phyloP scores from a whole-genome alignment of 2,329 filamentous ascomycete genomes.

The Eurotiales sp. region DNA sequence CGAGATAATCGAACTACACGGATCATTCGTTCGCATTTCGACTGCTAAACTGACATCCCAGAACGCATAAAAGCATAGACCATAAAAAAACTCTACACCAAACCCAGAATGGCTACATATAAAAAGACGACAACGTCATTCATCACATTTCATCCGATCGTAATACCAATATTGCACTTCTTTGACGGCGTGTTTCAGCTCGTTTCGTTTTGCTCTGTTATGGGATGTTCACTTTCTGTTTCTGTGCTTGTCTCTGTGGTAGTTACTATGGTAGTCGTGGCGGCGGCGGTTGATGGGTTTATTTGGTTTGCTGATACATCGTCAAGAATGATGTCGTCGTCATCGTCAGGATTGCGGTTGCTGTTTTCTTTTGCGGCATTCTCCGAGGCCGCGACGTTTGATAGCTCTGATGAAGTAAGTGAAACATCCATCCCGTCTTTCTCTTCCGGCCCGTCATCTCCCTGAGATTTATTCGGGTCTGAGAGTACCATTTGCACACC shows the following conservation, averaged over 20 bases:
- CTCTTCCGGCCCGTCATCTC: neutral
- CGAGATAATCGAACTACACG: too few relatives aligned
- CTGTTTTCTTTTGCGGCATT: conserved; percentile 3
- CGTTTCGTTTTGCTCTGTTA: conserved; percentile 8
- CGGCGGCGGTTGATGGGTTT: neutral
- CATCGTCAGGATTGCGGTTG: conserved; percentile 19
- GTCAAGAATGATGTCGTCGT: conserved; percentile 38
- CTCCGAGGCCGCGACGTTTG: conserved; percentile 7
- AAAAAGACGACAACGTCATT: neutral
- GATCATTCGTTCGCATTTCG: too few relatives aligned
- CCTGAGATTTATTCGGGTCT: conserved; percentile 6
- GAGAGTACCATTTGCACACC: conserved; percentile 40
- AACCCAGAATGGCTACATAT: too few relatives aligned
- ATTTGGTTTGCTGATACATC: conserved; percentile 20
- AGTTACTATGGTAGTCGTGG: too few relatives aligned
- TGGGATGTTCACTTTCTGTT: neutral
- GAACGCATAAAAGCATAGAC: too few relatives aligned
- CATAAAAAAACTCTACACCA: too few relatives aligned
- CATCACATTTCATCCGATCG: conserved; percentile 8
- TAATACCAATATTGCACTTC: neutral
- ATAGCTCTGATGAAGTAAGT: conserved; percentile 8
- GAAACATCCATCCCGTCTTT: conserved; percentile 14
- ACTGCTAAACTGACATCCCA: too few relatives aligned
- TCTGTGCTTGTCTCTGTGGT: conserved; percentile 4
- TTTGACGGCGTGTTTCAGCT: neutral